Evolutionary conservation across 805 yeast genomes (phyloP).

Genomic region (Saturnispora saitoi): DNA sequence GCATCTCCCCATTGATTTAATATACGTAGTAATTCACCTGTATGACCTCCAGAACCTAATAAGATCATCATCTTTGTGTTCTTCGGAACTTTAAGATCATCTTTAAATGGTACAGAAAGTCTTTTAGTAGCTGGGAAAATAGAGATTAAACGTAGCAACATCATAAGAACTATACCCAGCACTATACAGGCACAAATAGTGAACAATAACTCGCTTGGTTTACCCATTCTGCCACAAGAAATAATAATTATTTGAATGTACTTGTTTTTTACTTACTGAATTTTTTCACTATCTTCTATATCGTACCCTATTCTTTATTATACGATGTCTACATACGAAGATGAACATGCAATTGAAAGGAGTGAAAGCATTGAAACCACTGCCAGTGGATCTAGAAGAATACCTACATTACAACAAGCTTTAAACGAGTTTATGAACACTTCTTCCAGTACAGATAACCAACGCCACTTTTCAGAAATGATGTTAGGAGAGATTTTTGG

Average conservation of each 20-base stretch:
- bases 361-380: not conserved
- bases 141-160: conserved; percentile 14
- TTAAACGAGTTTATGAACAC: conserved; percentile 10
- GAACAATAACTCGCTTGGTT: conserved; percentile 10
- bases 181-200: conserved; percentile 13
- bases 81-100: not conserved
- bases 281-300: not conserved
- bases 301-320: not conserved
- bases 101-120: not conserved
- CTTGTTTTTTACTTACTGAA: not conserved
- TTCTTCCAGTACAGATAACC: conserved; percentile 1
- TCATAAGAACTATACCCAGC: conserved; percentile 7
- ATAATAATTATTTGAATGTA: not conserved
- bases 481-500: conserved; percentile 5
- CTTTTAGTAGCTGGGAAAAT: conserved; percentile 20
- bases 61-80: conserved; percentile 30
- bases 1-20: conserved; percentile 31
- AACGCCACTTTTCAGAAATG: not conserved
- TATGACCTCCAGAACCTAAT: conserved; percentile 96
- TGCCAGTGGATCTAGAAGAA: not conserved
- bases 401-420: conserved; percentile 13
- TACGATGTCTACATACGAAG: conserved; percentile 15
- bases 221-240: not conserved
- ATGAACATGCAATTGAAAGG: conserved; percentile 13
- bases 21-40: conserved; percentile 88